These are phyloP conservation scores for Aspergillus diversus DNA, from an alignment of 495 filamentous ascomycete genomes.

Conservation along the genomic window DNA sequence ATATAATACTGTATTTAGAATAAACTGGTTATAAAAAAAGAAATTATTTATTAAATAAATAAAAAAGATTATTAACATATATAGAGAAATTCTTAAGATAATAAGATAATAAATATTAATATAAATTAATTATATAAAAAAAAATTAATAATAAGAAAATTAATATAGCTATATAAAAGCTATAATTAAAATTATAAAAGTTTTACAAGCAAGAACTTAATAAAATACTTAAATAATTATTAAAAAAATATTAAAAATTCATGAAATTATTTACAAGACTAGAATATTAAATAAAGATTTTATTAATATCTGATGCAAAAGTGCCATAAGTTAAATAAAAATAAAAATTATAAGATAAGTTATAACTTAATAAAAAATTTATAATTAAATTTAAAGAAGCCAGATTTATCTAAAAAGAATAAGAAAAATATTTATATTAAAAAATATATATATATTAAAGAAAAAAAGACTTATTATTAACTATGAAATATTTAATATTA, in stretches of 20 bases:
- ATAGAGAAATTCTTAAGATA: not conserved
- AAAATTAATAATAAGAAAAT: not conserved
- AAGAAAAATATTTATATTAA: conserved; percentile 21
- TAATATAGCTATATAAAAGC: too few relatives aligned
- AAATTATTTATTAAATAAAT: conserved; percentile 4
- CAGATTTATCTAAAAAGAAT: not conserved
- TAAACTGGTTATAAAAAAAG: conserved; percentile 14
- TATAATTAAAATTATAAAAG: too few relatives aligned
- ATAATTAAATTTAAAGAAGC: not conserved
- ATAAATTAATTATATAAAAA: not conserved
- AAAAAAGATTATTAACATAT: not conserved
- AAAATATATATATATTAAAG: conserved; percentile 10
- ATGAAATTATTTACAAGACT: conserved; percentile 4
- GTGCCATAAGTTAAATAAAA: not conserved
- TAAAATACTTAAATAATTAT: not conserved
- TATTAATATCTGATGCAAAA: not conserved
- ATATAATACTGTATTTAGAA: not conserved
- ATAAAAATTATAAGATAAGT: not conserved
- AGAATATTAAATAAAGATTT: not conserved
- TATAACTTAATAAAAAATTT: not conserved
- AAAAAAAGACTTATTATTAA: not conserved
- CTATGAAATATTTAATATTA: too few relatives aligned
- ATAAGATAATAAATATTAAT: not conserved
- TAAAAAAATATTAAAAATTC: not conserved
- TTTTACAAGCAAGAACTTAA: too few relatives aligned